Percentiles rank a stretch among this genome's conserved stretches.
Evolutionary conservation across 1,284 basidiomycete genomes (phyloP).

Genomic region (Rhodotorula sp.): DNA sequence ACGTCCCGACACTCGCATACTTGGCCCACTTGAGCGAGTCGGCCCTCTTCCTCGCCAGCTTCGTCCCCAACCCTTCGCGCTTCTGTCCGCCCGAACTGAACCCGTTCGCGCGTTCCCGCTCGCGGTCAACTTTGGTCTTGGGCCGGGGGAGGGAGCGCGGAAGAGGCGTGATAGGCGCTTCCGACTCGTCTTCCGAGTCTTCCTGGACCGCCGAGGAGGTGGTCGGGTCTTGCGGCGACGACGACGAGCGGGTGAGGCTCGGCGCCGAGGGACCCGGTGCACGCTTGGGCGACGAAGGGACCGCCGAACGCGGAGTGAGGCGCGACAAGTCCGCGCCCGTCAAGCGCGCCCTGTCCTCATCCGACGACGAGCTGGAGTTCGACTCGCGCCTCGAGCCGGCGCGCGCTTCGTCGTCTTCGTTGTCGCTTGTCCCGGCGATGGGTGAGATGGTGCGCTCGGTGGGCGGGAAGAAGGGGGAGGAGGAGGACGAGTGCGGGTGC

Average conservation of each 20-base stretch:
- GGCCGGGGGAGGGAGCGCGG: slow-evolving; percentile 22
- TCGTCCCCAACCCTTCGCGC: slow-evolving; percentile 26
- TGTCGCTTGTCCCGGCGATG: neutral
- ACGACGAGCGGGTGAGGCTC: neutral
- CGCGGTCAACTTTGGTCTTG: slow-evolving; percentile 23
- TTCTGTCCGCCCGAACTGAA: slow-evolving; percentile 3
- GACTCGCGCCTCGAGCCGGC: neutral
- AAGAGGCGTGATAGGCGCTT: slow-evolving; percentile 12
- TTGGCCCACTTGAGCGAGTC: slow-evolving; percentile 40
- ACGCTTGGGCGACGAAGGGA: neutral
- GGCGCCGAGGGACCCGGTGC: neutral
- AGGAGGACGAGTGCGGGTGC: neutral
- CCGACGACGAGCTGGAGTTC: neutral
- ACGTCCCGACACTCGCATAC: slow-evolving; percentile 22
- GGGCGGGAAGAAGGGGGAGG: neutral
- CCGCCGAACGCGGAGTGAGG: neutral
- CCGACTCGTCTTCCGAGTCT: slow-evolving; percentile 9
- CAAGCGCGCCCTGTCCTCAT: neutral
- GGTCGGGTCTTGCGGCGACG: neutral
- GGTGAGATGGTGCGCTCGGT: neutral
- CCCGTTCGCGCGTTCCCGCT: slow-evolving; percentile 16
- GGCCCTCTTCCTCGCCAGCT: slow-evolving; percentile 29
- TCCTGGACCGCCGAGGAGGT: neutral
- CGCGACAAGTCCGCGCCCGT: neutral
- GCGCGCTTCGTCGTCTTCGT: neutral